A percentile compares a stretch with the other conserved stretches of the same genome.
Conservation (phyloP, 192 early-diverging fungal genomes). For the Coemansia sp. region DNA sequence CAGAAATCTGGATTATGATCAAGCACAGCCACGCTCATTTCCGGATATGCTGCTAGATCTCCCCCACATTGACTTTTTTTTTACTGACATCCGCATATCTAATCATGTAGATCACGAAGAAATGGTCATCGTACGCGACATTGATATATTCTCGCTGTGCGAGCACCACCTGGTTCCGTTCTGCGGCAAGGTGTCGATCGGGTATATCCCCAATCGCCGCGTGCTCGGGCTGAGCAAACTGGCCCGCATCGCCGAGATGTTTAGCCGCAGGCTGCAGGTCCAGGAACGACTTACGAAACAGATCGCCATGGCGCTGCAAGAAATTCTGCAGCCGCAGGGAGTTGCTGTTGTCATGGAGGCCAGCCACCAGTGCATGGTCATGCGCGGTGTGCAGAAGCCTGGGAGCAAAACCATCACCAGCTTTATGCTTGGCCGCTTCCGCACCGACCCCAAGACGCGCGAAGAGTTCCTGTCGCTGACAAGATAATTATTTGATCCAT, state of each 20-base stretch:
- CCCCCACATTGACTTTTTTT: not conserved
- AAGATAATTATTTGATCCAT: slow-evolving; percentile 13
- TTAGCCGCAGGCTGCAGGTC: slow-evolving; percentile 90
- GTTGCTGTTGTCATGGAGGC: slow-evolving; percentile 98
- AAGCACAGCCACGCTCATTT: slow-evolving; percentile 3
- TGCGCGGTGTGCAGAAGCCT: slow-evolving; percentile 97
- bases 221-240: slow-evolving; percentile 96
- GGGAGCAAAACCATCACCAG: slow-evolving; percentile 92
- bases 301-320: slow-evolving; percentile 85
- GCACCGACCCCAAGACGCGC: slow-evolving; percentile 84
- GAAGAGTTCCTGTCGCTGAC: slow-evolving; percentile 95
- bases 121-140: slow-evolving; percentile 99
- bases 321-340: slow-evolving; percentile 90
- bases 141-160: slow-evolving; percentile 94
- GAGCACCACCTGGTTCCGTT: slow-evolving; percentile 99
- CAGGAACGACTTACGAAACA: slow-evolving; percentile 99
- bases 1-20: not conserved
- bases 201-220: slow-evolving; percentile 92
- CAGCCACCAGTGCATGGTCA: slow-evolving; percentile 95
- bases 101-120: slow-evolving; percentile 81
- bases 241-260: slow-evolving; percentile 98
- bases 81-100: too few relatives aligned
- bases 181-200: slow-evolving; percentile 95
- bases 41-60: not conserved
- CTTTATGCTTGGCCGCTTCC: slow-evolving; percentile 93